A percentile compares a stretch with the other conserved stretches of the same genome.
phyloP scores from a whole-genome alignment of 2,329 filamentous ascomycete genomes.

The Trichoderma sp. region DNA sequence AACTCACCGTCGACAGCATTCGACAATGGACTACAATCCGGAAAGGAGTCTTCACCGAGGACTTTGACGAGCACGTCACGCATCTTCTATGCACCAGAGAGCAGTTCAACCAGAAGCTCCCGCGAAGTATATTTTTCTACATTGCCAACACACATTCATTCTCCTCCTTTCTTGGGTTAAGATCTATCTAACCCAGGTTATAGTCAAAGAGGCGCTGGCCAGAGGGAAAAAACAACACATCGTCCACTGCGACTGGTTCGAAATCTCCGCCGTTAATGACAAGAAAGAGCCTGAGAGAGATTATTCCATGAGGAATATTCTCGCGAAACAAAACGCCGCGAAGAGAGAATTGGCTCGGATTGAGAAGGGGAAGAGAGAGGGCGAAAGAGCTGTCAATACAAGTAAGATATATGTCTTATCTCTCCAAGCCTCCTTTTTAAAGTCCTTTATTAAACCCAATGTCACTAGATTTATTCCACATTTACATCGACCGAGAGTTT shows the following conservation, averaged over 20 bases:
- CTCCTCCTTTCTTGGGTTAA: not conserved
- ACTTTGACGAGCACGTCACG: constrained; percentile 62
- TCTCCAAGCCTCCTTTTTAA: not conserved
- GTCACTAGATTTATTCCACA: constrained; percentile 61
- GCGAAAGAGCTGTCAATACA: constrained; percentile 52
- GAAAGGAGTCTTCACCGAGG: constrained; percentile 60
- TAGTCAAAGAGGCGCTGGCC: constrained; percentile 47
- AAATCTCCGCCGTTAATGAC: constrained; percentile 47
- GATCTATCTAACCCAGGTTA: not conserved
- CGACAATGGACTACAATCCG: constrained; percentile 67
- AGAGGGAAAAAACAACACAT: constrained; percentile 45
- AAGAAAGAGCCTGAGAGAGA: constrained; percentile 39
- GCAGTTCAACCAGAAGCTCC: constrained; percentile 56
- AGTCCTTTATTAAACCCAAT: not conserved
- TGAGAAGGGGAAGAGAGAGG: constrained; percentile 46
- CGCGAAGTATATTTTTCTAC: constrained; percentile 41
- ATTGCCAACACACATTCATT: not conserved
- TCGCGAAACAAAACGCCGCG: constrained; percentile 39
- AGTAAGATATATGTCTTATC: constrained; percentile 45
- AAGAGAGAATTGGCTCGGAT: constrained; percentile 41
- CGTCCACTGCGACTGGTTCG: constrained; percentile 58
- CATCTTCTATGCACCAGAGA: constrained; percentile 71
- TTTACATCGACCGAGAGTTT: constrained; percentile 65
- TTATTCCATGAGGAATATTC: constrained; percentile 49
- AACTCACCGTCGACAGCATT: constrained; percentile 59